phyloP scores from a whole-genome alignment of 768 basidiomycete genomes.

The Pleurotus pulmonarius region DNA sequence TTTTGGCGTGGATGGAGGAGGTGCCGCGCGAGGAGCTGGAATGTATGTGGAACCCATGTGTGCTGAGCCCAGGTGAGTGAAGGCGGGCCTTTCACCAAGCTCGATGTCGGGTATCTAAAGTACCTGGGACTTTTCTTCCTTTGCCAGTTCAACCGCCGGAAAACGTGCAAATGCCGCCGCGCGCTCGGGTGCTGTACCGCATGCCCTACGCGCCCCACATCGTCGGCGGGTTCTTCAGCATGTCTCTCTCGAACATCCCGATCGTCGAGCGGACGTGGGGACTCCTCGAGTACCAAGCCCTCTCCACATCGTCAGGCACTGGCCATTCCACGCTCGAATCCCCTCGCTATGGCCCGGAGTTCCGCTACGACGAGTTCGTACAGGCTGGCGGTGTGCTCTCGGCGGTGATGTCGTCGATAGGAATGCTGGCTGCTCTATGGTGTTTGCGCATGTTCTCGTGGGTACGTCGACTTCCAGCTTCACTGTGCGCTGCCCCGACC shows the following conservation, averaged over 20 bases:
- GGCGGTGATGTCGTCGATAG: slow-evolving; percentile 33
- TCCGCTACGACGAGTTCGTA: slow-evolving; percentile 75
- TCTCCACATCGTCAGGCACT: neutral
- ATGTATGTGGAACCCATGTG: slow-evolving; percentile 25
- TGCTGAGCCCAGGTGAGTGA: slow-evolving; percentile 37
- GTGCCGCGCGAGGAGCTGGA: slow-evolving; percentile 29
- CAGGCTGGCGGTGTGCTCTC: slow-evolving; percentile 33
- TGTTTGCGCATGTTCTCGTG: slow-evolving; percentile 25
- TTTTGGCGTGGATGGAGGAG: slow-evolving; percentile 32
- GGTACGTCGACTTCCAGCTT: slow-evolving; percentile 26
- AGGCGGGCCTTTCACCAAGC: neutral
- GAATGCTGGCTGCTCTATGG: slow-evolving; percentile 22
- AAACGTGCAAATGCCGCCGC: neutral
- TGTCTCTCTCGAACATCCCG: slow-evolving; percentile 34
- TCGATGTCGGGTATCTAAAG: neutral
- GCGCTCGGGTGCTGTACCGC: slow-evolving; percentile 30
- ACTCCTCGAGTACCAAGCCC: slow-evolving; percentile 32
- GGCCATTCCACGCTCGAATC: slow-evolving; percentile 14
- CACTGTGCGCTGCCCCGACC: neutral
- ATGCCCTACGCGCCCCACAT: slow-evolving; percentile 28
- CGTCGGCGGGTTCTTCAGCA: slow-evolving; percentile 35
- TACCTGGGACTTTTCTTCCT: neutral
- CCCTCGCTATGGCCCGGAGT: slow-evolving; percentile 59
- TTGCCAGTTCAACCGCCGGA: slow-evolving; percentile 3
- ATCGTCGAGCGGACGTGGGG: slow-evolving; percentile 46